phyloP scores from a whole-genome alignment of 768 basidiomycete genomes.

The Leccinum longicurvipes region DNA sequence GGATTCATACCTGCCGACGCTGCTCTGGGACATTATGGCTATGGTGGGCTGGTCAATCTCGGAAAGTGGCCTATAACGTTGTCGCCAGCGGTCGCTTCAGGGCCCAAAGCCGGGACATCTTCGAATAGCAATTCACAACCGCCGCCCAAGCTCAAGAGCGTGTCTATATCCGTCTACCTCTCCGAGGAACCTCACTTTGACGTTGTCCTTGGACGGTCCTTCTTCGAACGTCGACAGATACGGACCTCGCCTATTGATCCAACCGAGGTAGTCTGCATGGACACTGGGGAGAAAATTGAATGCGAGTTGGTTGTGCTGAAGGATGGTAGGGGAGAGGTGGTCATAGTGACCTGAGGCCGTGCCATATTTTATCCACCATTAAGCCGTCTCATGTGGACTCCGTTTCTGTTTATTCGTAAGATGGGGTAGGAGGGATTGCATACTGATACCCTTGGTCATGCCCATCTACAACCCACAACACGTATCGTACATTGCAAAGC shows the following conservation, averaged over 20 bases:
- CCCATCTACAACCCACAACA: not conserved
- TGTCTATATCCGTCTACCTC: constrained; percentile 68
- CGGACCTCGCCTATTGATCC: constrained; percentile 79
- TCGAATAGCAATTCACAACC: not conserved
- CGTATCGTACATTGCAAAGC: not conserved
- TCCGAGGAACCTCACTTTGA: constrained; percentile 96
- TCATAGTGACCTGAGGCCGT: constrained; percentile 63
- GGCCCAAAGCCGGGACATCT: not conserved
- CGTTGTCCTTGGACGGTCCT: constrained; percentile 85
- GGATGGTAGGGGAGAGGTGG: constrained; percentile 87
- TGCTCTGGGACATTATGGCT: constrained; percentile 90
- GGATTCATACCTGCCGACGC: constrained; percentile 87
- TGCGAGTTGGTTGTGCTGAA: constrained; percentile 91
- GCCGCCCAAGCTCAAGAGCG: constrained; percentile 36
- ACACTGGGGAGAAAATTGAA: constrained; percentile 87
- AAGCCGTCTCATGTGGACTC: not conserved
- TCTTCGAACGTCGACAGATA: constrained; percentile 80
- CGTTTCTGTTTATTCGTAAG: not conserved
- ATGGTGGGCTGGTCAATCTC: constrained; percentile 81
- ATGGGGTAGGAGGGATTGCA: not conserved
- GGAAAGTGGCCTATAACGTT: constrained; percentile 86
- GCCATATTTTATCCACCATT: no score
- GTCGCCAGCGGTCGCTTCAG: constrained; percentile 26
- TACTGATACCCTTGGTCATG: not conserved
- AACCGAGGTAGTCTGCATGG: constrained; percentile 88